Conservation (phyloP, 805 yeast genomes). For the Blastobotrys terrestris region DNA sequence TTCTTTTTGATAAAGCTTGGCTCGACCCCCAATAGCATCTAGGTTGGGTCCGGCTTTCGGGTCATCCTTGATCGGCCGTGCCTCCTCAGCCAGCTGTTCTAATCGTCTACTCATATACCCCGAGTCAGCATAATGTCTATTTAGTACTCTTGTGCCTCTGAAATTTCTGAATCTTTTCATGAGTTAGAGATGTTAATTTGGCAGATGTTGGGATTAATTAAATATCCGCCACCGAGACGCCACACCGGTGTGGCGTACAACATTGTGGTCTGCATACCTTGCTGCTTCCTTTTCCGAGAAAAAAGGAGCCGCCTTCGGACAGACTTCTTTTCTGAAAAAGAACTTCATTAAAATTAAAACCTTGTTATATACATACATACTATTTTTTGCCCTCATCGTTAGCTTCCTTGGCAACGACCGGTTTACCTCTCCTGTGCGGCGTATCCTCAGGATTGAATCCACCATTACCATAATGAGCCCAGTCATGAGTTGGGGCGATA, state of each 20-base stretch:
- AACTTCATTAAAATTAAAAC: too few relatives aligned
- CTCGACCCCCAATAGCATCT: background rate
- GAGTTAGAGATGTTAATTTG: background rate
- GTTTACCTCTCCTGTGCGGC: background rate
- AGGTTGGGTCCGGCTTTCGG: slow-evolving; percentile 30
- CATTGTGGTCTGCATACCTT: too few relatives aligned
- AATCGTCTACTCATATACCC: slow-evolving; percentile 34
- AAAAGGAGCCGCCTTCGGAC: too few relatives aligned
- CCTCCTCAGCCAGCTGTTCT: slow-evolving; percentile 40
- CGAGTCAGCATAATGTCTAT: background rate
- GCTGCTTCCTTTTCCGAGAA: too few relatives aligned
- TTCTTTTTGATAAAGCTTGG: slow-evolving; percentile 32
- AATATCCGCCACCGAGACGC: background rate
- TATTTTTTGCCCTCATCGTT: background rate
- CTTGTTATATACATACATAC: background rate
- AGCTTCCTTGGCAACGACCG: background rate
- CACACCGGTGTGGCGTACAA: too few relatives aligned
- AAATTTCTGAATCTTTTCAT: background rate
- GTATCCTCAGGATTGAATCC: slow-evolving; percentile 89
- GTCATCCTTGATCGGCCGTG: slow-evolving; percentile 33
- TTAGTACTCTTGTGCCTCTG: background rate
- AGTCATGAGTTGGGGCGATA: slow-evolving; percentile 70
- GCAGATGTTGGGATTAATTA: background rate
- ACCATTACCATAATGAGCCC: slow-evolving; percentile 90
- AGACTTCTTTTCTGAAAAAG: too few relatives aligned